Percentiles rank a stretch among this genome's conserved stretches.
Evolutionary conservation across 495 filamentous ascomycete species (phyloP).

Genomic region (Trichodelitschia bisporula): DNA sequence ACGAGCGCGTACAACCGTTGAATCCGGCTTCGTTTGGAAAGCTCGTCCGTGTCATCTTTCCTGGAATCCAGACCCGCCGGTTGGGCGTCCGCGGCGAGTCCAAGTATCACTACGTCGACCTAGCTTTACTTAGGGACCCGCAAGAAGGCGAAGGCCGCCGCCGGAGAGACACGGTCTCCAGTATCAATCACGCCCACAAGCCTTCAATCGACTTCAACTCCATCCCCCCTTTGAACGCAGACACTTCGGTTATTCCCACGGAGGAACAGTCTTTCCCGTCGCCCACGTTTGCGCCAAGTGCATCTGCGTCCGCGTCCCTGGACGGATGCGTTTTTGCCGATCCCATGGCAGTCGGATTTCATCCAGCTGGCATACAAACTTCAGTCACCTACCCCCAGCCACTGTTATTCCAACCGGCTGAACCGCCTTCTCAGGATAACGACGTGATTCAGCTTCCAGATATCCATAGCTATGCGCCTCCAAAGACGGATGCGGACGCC

Average conservation of each 20-base stretch:
- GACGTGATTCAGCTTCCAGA: conserved; percentile 52
- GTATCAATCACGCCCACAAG: too few relatives aligned
- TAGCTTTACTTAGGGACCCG: conserved; percentile 39
- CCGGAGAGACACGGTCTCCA: conserved; percentile 1
- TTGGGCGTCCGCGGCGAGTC: conserved; percentile 89
- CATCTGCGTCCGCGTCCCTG: too few relatives aligned
- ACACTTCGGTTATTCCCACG: too few relatives aligned
- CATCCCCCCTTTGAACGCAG: neutral
- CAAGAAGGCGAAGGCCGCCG: conserved; percentile 5
- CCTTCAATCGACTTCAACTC: conserved; percentile 17
- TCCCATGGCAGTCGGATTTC: conserved; percentile 1
- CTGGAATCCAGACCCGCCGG: conserved; percentile 72
- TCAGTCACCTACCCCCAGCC: conserved; percentile 23
- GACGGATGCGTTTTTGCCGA: neutral
- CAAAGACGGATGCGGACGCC: conserved; percentile 53
- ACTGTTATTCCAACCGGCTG: conserved; percentile 31
- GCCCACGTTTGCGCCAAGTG: too few relatives aligned
- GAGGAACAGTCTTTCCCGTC: too few relatives aligned
- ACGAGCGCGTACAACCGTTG: conserved; percentile 71
- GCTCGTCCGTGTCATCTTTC: conserved; percentile 84
- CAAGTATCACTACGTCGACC: conserved; percentile 93
- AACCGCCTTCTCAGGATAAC: conserved; percentile 13
- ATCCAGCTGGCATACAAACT: conserved; percentile 15
- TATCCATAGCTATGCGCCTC: conserved; percentile 51
- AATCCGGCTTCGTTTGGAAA: conserved; percentile 97